Conservation (phyloP, 148 eudicot genomes). For the Dianthus caryophyllus region DNA sequence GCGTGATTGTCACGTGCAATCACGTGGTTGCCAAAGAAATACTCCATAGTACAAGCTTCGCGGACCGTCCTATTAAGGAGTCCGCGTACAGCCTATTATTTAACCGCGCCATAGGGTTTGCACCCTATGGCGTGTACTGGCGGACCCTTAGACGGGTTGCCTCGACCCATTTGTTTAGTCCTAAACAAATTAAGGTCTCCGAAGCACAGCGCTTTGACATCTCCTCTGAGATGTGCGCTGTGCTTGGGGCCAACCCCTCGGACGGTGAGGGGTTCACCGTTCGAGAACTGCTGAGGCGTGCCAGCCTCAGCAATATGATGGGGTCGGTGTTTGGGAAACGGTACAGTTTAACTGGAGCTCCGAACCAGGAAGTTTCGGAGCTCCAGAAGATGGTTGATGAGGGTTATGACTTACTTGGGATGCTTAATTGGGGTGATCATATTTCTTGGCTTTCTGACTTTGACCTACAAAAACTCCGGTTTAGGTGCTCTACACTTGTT, state of each 20-base stretch:
- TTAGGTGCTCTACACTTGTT: constrained; percentile 41
- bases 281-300: constrained; percentile 40
- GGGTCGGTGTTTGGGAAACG: constrained; percentile 54
- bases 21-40: constrained; percentile 59
- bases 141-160: constrained; percentile 50
- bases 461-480: constrained; percentile 49
- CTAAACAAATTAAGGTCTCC: constrained; percentile 33
- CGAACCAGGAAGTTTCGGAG: constrained; percentile 33
- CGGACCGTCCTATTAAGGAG: constrained; percentile 63
- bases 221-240: constrained; percentile 25
- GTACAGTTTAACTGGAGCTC: constrained; percentile 17
- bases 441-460: constrained; percentile 38
- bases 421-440: constrained; percentile 69
- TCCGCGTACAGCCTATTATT: constrained; percentile 66
- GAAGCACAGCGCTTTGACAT: constrained; percentile 37
- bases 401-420: constrained; percentile 60
- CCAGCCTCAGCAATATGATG: constrained; percentile 66
- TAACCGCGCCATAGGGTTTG: constrained; percentile 71
- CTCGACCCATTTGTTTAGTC: constrained; percentile 49
- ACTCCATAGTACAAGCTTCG: constrained; percentile 38
- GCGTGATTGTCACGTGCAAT: constrained; percentile 50
- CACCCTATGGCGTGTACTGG: constrained; percentile 70
- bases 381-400: constrained; percentile 45
- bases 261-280: constrained; percentile 24
- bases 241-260: constrained; percentile 12